phyloP scores from a whole-genome alignment of 306 rosid genomes.

The Trifolium dubium region DNA sequence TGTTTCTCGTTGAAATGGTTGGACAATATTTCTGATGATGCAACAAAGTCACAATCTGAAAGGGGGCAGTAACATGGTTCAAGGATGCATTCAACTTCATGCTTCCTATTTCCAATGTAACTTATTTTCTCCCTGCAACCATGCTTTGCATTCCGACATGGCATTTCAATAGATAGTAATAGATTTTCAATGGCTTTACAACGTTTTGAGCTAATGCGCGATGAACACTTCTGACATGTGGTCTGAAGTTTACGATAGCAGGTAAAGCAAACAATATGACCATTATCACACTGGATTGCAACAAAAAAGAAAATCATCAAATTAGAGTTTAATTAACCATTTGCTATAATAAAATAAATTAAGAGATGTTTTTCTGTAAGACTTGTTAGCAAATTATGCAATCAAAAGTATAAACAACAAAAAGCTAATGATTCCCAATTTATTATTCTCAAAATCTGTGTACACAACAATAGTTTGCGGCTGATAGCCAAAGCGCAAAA shows the following conservation, averaged over 20 bases:
- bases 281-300: conserved; percentile 69
- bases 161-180: conserved; percentile 50
- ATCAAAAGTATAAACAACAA: neutral
- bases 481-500: too few species aligned
- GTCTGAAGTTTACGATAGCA: conserved; percentile 49
- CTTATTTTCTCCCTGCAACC: neutral
- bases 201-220: conserved; percentile 54
- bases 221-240: conserved; percentile 59
- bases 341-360: neutral
- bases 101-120: neutral
- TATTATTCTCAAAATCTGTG: too few species aligned
- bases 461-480: too few species aligned
- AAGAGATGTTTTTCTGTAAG: neutral
- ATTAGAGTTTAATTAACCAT: neutral
- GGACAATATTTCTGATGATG: neutral
- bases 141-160: conserved; percentile 6
- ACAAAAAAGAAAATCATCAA: neutral
- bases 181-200: conserved; percentile 67
- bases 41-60: neutral
- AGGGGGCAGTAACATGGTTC: neutral
- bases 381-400: neutral
- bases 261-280: conserved; percentile 63
- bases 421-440: neutral
- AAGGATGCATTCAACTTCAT: neutral
- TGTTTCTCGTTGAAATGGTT: neutral